Conservation (phyloP, 345 rosid species). For the Dipteronia sinensis region DNA sequence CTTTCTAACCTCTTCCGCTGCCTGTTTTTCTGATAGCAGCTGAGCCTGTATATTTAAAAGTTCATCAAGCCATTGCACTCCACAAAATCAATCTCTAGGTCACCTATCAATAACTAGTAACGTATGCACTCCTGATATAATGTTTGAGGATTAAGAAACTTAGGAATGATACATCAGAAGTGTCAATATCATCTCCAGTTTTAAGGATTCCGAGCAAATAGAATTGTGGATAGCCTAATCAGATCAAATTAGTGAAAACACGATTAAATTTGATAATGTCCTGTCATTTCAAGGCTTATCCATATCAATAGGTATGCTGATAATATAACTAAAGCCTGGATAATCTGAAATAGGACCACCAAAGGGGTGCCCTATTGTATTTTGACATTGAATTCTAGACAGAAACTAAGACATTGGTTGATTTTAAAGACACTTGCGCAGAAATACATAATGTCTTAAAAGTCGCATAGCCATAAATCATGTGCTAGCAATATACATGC, state of each 20-base stretch:
- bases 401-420: background rate
- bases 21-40: conserved; percentile 64
- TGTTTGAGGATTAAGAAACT: background rate
- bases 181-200: background rate
- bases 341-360: background rate
- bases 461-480: background rate
- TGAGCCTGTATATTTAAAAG: conserved; percentile 50
- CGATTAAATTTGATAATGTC: background rate
- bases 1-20: conserved; percentile 65
- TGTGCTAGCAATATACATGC: background rate
- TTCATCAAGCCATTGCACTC: conserved; percentile 17
- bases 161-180: background rate
- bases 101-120: background rate
- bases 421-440: background rate
- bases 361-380: background rate
- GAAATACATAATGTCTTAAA: background rate
- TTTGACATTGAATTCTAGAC: background rate
- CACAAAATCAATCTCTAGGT: background rate
- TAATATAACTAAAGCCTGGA: background rate
- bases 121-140: background rate
- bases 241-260: background rate
- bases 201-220: background rate
- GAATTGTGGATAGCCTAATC: background rate
- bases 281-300: conserved; percentile 8
- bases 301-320: background rate